phyloP scores from a whole-genome alignment of 176 grass and related monocot genomes.

The Miscanthus lutarioriparius region DNA sequence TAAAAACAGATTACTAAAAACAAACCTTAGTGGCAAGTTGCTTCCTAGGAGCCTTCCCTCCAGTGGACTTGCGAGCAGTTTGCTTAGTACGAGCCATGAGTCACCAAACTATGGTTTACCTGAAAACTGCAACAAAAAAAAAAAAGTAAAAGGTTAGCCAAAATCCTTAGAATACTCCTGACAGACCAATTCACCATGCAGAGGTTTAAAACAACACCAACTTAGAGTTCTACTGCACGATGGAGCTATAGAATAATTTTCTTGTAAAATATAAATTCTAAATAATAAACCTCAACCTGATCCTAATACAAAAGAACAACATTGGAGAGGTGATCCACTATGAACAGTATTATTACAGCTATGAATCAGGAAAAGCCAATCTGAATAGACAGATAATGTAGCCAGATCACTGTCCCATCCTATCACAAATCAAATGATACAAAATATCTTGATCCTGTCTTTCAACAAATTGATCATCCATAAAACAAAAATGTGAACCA shows the following conservation, averaged over 20 bases:
- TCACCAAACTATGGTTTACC: background rate
- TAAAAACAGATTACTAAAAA: background rate
- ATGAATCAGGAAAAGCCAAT: background rate
- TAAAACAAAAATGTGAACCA: background rate
- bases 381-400: background rate
- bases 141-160: background rate
- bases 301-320: background rate
- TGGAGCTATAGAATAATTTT: background rate
- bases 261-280: background rate
- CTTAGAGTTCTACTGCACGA: background rate
- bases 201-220: background rate
- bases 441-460: background rate
- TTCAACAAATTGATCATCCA: background rate
- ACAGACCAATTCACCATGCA: background rate
- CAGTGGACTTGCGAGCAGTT: slow-evolving; percentile 68
- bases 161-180: background rate
- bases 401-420: background rate
- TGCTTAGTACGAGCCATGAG: slow-evolving; percentile 74
- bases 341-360: background rate
- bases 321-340: background rate
- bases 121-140: background rate
- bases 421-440: background rate
- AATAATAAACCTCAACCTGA: background rate
- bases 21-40: slow-evolving; percentile 72
- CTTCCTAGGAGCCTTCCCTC: slow-evolving; percentile 67